Base-by-base conservation (phyloP, 495 filamentous ascomycete genomes). In the Ascobolus immersus region DNA sequence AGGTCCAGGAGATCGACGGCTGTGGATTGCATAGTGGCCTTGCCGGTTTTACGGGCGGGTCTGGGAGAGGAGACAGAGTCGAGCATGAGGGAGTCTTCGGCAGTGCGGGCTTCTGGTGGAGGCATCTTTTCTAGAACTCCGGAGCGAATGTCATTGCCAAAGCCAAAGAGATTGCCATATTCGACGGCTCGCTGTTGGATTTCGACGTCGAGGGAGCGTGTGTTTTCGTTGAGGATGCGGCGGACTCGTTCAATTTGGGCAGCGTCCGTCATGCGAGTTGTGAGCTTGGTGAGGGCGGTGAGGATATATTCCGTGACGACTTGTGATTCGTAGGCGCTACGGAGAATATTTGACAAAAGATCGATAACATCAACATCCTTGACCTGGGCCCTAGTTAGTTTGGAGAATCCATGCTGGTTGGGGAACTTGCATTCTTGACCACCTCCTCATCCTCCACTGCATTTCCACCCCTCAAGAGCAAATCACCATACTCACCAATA, bases 101-200 rank as follows among this genome's bases (percentile, higher is more conserved):
- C 18, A n/a, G n/a, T n/a, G n/a, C n/a, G n/a, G n/a, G n/a, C n/a
- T 50, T 94, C 82, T 5, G 86, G 86, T 2, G 84, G 67, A 9
- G 86, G 86, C 86, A 96, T 96, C 48, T 81, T 78, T 55, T 96
- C 86, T 2, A 96, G 59, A 8, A 96, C 86, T 31, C 86, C 86
- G 27, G 66, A 64, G 18, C 84, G 71, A 35, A 96, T 75, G 31
- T 81, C 64, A 38, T 96, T 80, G 10, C 17, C 17, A 40, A 76
- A 80, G 1, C 66, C 67, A 43, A 96, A 93, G 10, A 96, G 62
- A 46, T 96, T 94, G 29, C 70, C 71, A 41, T 91, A 96, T 51
- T 96, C 86, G 11, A 90, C 82, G 8, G 81, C 73, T 45, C 86
- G 67, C 53, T 96, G 89, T 49, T 96, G 86, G 6, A 94, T 74